phyloP scores from a whole-genome alignment of 2,329 filamentous ascomycete genomes.

The Penicillium sp. region DNA sequence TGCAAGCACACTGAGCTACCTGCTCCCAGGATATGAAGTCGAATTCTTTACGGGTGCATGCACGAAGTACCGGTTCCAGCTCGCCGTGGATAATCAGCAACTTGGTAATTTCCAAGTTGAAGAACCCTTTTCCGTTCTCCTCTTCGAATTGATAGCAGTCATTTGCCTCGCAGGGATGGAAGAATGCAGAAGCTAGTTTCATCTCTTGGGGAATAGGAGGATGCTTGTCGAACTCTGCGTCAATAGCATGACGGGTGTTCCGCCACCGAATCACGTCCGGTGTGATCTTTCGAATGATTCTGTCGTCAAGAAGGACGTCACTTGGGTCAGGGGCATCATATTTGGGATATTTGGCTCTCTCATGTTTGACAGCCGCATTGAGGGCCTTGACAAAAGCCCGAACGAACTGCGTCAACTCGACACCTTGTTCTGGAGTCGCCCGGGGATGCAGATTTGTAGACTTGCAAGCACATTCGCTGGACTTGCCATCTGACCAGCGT shows the following conservation, averaged over 20 bases:
- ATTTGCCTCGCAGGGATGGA: background rate
- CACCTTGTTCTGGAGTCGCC: background rate
- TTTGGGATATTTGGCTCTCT: background rate
- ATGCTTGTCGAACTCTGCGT: background rate
- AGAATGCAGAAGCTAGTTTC: background rate
- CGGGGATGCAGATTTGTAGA: background rate
- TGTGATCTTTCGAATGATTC: background rate
- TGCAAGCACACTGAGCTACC: background rate
- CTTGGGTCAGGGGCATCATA: background rate
- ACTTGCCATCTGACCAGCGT: background rate
- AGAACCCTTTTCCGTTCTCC: constrained; percentile 1
- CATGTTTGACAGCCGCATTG: background rate
- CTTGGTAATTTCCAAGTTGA: constrained; percentile 8
- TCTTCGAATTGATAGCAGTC: background rate
- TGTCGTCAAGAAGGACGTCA: background rate
- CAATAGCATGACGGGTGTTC: background rate
- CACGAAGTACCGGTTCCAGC: constrained; percentile 2
- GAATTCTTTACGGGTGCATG: background rate
- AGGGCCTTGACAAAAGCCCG: background rate
- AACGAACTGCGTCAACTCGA: background rate
- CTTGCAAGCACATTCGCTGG: background rate
- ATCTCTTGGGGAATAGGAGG: background rate
- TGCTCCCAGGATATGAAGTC: background rate
- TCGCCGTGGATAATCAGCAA: constrained; percentile 4
- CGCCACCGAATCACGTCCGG: background rate